phyloP scores from a whole-genome alignment of 352 stramenopile species.

The Globisporangium ultimum region DNA sequence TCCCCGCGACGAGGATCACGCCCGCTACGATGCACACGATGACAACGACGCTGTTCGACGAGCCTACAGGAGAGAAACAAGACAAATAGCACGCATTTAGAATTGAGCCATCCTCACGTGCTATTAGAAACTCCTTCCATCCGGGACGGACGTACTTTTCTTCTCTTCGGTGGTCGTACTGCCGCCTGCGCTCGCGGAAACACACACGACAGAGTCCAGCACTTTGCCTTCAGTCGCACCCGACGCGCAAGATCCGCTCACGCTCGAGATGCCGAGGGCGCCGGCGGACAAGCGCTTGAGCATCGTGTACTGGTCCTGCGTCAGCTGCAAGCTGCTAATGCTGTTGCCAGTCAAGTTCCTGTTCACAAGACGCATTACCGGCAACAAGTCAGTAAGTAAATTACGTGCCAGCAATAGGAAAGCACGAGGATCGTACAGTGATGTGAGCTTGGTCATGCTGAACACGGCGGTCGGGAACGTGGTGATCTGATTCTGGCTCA shows the following conservation, averaged over 20 bases:
- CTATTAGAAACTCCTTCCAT: no score
- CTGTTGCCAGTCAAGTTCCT: conserved; percentile 58
- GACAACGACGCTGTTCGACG: conserved; percentile 38
- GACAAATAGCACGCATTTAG: neutral
- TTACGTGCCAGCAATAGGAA: neutral
- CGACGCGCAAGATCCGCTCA: conserved; percentile 27
- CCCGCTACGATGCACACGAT: conserved; percentile 54
- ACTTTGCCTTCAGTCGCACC: conserved; percentile 35
- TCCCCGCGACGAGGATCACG: conserved; percentile 36
- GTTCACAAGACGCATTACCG: neutral
- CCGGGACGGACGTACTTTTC: neutral
- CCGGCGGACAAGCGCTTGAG: conserved; percentile 35
- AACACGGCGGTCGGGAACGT: conserved; percentile 56
- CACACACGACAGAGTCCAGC: conserved; percentile 51
- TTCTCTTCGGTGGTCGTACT: neutral
- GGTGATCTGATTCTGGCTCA: conserved; percentile 51
- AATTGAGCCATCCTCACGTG: no score
- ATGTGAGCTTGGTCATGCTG: conserved; percentile 65
- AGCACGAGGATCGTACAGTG: conserved; percentile 35
- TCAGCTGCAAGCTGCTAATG: conserved; percentile 43
- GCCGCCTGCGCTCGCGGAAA: conserved; percentile 20
- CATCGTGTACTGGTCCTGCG: conserved; percentile 36
- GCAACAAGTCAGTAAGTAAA: no score
- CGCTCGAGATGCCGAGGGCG: conserved; percentile 32
- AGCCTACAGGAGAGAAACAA: neutral